Evolutionary conservation across 352 stramenopile species (phyloP).

Genomic region (Aphanomyces cochlioides): DNA sequence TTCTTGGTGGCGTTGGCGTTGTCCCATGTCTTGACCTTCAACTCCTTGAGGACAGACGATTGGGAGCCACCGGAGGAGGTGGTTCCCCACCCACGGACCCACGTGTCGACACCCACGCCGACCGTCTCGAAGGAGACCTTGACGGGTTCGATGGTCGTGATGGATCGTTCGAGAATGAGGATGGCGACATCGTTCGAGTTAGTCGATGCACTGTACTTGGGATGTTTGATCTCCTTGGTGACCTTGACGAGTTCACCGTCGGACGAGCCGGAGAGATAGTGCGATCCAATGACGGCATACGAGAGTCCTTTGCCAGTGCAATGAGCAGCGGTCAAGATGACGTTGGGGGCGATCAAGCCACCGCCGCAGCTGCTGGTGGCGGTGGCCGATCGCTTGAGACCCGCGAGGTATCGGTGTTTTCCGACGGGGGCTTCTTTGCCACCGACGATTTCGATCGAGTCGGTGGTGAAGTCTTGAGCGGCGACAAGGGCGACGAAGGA

Average conservation of each 20-base stretch:
- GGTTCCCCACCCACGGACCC: slow-evolving; percentile 11
- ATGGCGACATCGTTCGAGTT: slow-evolving; percentile 59
- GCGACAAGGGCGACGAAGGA: not conserved
- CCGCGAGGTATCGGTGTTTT: slow-evolving; percentile 44
- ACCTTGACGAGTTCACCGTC: slow-evolving; percentile 55
- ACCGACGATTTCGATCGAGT: slow-evolving; percentile 10
- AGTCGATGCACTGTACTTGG: slow-evolving; percentile 40
- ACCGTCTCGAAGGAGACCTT: slow-evolving; percentile 35
- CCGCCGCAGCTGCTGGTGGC: slow-evolving; percentile 53
- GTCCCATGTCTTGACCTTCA: slow-evolving; percentile 49
- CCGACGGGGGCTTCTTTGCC: slow-evolving; percentile 27
- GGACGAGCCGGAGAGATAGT: slow-evolving; percentile 43
- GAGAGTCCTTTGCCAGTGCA: slow-evolving; percentile 33
- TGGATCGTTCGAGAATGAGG: slow-evolving; percentile 40
- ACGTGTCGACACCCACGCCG: slow-evolving; percentile 52
- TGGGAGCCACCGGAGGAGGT: slow-evolving; percentile 35
- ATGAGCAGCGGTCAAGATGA: slow-evolving; percentile 62
- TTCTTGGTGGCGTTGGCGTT: slow-evolving; percentile 39
- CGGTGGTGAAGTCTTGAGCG: not conserved
- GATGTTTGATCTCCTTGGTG: slow-evolving; percentile 46
- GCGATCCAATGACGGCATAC: slow-evolving; percentile 52
- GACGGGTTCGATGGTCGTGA: slow-evolving; percentile 41
- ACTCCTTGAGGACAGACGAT: slow-evolving; percentile 39
- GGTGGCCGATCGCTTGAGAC: slow-evolving; percentile 38
- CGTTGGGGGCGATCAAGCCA: slow-evolving; percentile 58